Evolutionary conservation across 495 filamentous ascomycete species (phyloP).

Genomic region (Hypoxylon fragiforme): DNA sequence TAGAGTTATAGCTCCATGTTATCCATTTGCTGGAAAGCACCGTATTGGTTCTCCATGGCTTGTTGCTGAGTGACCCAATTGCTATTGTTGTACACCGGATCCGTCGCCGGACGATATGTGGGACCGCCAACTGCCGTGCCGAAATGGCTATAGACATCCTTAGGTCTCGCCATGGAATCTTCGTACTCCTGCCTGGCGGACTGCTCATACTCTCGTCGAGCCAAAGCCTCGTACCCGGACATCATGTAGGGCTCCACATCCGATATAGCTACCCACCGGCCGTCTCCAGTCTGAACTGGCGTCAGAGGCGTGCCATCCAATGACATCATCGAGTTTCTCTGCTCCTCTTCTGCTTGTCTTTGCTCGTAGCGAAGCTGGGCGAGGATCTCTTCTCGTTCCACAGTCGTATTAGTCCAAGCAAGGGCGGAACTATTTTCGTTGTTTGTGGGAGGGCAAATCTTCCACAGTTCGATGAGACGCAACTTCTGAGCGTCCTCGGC

Average conservation of each 20-base stretch:
- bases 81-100: conserved; percentile 65
- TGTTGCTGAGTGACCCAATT: conserved; percentile 54
- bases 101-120: conserved; percentile 58
- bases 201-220: conserved; percentile 54
- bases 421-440: conserved; percentile 47
- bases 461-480: conserved; percentile 69
- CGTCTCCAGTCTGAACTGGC: conserved; percentile 53
- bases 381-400: conserved; percentile 55
- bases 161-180: conserved; percentile 39
- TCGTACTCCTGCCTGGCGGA: conserved; percentile 41
- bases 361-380: conserved; percentile 57
- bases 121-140: conserved; percentile 44
- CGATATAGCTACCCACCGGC: conserved; percentile 49
- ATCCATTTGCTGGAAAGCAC: conserved; percentile 50
- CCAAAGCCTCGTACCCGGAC: conserved; percentile 63
- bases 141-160: conserved; percentile 46
- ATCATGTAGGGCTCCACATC: conserved; percentile 71
- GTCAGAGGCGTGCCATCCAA: conserved; percentile 56
- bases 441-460: conserved; percentile 55
- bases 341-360: conserved; percentile 40
- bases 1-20: conserved; percentile 36
- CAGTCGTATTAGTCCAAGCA: conserved; percentile 50
- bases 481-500: conserved; percentile 60
- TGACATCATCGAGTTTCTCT: conserved; percentile 44
- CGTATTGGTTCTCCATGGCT: conserved; percentile 64